Base-by-base conservation (phyloP, 495 filamentous ascomycete species). In the Acidiella bohemica region DNA sequence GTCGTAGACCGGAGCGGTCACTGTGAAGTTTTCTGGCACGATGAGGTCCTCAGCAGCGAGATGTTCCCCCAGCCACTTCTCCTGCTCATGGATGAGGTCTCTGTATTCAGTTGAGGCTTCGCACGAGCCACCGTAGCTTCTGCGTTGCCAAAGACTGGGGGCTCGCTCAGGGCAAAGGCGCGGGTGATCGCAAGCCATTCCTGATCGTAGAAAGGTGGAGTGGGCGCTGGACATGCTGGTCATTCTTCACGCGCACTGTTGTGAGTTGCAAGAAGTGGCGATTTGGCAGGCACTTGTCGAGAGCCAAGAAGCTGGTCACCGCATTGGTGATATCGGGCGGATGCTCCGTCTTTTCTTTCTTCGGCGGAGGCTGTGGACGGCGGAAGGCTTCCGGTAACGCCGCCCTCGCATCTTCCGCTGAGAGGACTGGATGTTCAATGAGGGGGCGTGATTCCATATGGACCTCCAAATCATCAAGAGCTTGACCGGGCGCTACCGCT, bases 111-210 rank as follows among this genome's bases (percentile, higher is more conserved):
- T 44, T 84, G 76, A 16, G 79, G 79, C n/a, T 67, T 59, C 42
- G 84, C 60, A 0, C 56, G 49, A 0, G 80, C 63, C 0, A 62
- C 46, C 7, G 48, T 51, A 1, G 68, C 66, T 9, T 42, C 53
- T 3, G 61, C 64, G 47, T 81, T 63, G 20, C 78, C 79, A 24
- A 86, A 60, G 4, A 57, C 52, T 2, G 84, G 62, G 9, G 37
- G 36, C 22, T 50, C 46, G 24, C 72, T 63, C 0, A 65, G 43
- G 19, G 78, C 74, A 52, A 93, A 87, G 1, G 76, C 76, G 11
- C 87, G 84, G 1, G 78, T 82, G 47, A 97, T 93, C 6, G 90
- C 79, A 3, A 96, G 74, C 87, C 87, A 97, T 63, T 97, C 90
- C 21, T 76, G 75, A 57, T 97, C 90, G 57, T 96, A 95, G 23